phyloP scores from a whole-genome alignment of 2,329 filamentous ascomycete species.

The Microdochium paspali region DNA sequence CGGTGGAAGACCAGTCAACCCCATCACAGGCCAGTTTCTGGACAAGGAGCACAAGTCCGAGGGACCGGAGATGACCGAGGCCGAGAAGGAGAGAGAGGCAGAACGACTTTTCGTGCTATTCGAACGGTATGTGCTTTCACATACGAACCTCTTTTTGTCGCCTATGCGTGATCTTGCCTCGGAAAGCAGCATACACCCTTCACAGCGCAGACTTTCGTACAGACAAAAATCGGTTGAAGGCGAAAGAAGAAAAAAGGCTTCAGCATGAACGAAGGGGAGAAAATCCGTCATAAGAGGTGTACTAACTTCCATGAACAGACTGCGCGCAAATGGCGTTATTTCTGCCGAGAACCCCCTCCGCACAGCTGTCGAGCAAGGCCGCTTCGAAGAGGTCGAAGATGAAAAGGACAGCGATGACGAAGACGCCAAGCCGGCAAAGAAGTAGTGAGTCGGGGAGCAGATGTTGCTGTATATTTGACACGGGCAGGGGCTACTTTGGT shows the following conservation, averaged over 20 bases:
- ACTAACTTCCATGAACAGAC: conserved; percentile 8
- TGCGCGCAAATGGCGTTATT: conserved; percentile 42
- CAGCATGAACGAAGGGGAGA: not conserved
- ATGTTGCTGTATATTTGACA: too few species aligned
- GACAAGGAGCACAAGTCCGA: conserved; percentile 54
- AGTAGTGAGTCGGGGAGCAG: not conserved
- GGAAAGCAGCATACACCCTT: not conserved
- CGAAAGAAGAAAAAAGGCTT: too few species aligned
- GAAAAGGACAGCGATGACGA: conserved; percentile 4
- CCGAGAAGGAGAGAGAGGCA: conserved; percentile 87
- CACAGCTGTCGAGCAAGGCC: conserved; percentile 50
- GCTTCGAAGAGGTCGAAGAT: conserved; percentile 50
- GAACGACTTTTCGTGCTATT: conserved; percentile 86
- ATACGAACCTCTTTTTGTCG: too few species aligned
- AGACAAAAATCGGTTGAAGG: too few species aligned
- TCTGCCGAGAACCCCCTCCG: conserved; percentile 61
- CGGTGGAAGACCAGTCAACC: conserved; percentile 51
- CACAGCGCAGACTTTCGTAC: too few species aligned
- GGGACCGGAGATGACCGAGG: conserved; percentile 69
- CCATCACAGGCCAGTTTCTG: conserved; percentile 76
- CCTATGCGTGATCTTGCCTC: too few species aligned
- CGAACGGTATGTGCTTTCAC: conserved; percentile 52
- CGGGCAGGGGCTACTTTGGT: too few species aligned
- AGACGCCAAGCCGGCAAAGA: not conserved
- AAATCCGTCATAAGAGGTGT: conserved; percentile 3